Evolutionary conservation across 2,329 filamentous ascomycete species (phyloP), one percentile per base, ranked within the genome.

Genomic region (Neofusicoccum cordaticola): DNA sequence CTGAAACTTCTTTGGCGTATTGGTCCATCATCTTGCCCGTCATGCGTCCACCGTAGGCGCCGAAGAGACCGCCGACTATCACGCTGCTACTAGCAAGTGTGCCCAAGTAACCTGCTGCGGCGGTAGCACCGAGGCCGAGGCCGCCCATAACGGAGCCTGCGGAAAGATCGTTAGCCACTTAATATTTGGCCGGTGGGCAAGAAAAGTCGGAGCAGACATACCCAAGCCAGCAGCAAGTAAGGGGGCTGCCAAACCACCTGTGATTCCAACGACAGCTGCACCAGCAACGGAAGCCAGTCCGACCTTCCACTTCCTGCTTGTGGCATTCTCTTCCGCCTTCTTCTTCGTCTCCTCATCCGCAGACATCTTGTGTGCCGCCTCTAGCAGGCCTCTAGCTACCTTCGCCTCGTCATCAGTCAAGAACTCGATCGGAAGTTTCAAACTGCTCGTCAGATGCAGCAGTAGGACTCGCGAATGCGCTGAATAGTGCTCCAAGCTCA

Each of bases 241-340:
- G 0, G 92, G 89, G 1, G 90, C 87, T 9, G 92, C 90, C 11
- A 97, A 84, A 42, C 90, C 90, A 34, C 90, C 90, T 0, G 93
- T 97, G 2, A 91, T 86, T 8, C 88, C 88, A 17, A 97, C 93
- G 1, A 97, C 81, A 0, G 91, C 91, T 1, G 94, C 94, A 11
- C 94, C 94, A 0, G 92, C 93, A 0, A 96, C 92, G 6, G 90
- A 91, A 0, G 93, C 94, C 31, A 97, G 82, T 0, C 93, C 92
- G n/a, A 97, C 92, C 73, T 93, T 93, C 86, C 88, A 91, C 73
- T 88, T 88, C 47, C 88, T 84, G 17, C 84, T 77, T n/a, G 81
- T 80, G 67, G 87, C 88, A 44, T 84, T 86, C 66, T 91, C 87
- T 63, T 92, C 89, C 0, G 81, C 85, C 64, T 89, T 87, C 74